Base-by-base conservation (phyloP, 2,329 filamentous ascomycete genomes). In the Alternaria gansuensis region DNA sequence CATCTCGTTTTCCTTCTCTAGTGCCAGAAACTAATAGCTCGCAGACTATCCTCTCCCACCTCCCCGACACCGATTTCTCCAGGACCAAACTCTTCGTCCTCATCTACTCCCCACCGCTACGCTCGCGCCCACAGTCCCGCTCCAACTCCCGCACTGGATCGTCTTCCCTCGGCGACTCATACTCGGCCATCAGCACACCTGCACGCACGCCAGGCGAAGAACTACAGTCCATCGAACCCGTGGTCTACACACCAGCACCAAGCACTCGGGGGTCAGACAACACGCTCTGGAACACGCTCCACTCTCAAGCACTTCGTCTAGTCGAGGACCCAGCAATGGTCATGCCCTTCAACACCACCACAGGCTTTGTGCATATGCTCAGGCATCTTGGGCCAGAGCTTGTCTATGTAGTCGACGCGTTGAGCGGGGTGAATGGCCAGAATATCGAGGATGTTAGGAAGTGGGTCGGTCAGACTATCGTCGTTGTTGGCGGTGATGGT, bases 271-370 rank as follows among this genome's bases (percentile, higher is more conserved):
- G 71, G 63, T 68, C 70, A 5, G 75, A 78, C 57, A 74, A 72
- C 57, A 81, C 88, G 5, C 84, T 89, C 10, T 97, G 93, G 82
- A 89, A 90, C 73, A 88, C 90, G 0, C 82, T 97, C 6, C 92
- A 95, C 78, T 86, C 87, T 1, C 91, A 97, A 79, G 93, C 93
- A 3, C 82, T 91, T 39, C 80, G 83, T 1, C 83, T 97, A 10
- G 92, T 97, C 4, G 90, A 96, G 67, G 91, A 92, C 72, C 90
- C 95, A 41, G 88, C 86, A 41, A 93, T 93, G 85, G 90, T 97
- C 57, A 84, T 98, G 73, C 93, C 93, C 0, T 98, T 97, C 74
- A 95, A 89, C 10, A 91, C 92, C 0, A 81, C 85, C n/a, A 89
- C 87, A 28, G 93, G 93, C 44, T 91, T 95, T 73, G 85, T 92